Conservation (phyloP, 1,284 basidiomycete species). For the Chiua sp. region DNA sequence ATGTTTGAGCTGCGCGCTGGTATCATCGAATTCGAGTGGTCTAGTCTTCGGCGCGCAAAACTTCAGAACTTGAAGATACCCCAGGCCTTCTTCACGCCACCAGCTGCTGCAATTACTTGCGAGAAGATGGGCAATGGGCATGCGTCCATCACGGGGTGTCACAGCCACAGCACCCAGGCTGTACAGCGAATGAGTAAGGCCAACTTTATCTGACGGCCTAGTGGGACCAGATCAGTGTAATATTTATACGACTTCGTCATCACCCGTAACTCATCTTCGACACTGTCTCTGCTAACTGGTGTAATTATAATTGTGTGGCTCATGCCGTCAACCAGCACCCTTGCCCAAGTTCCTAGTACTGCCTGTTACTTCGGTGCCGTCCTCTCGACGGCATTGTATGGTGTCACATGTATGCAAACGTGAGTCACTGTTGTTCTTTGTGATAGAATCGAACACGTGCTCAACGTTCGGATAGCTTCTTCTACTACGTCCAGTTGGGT, state of each 20-base stretch:
- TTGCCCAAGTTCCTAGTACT: too few relatives aligned
- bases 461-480: background rate
- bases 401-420: background rate
- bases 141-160: background rate
- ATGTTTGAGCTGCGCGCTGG: too few relatives aligned
- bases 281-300: background rate
- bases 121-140: too few relatives aligned
- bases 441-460: background rate
- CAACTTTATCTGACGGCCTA: too few relatives aligned
- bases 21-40: too few relatives aligned
- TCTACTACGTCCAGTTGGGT: constrained; percentile 5
- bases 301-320: background rate
- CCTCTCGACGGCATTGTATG: background rate
- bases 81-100: too few relatives aligned
- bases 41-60: too few relatives aligned
- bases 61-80: too few relatives aligned
- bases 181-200: too few relatives aligned
- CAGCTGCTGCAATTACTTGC: too few relatives aligned
- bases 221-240: too few relatives aligned
- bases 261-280: background rate
- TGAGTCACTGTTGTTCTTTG: background rate
- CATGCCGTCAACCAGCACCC: background rate
- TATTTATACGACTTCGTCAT: background rate
- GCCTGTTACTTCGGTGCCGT: background rate
- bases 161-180: too few relatives aligned